Evolutionary conservation across 1,284 basidiomycete genomes (phyloP).

Genomic region (Omphalotus olearius): DNA sequence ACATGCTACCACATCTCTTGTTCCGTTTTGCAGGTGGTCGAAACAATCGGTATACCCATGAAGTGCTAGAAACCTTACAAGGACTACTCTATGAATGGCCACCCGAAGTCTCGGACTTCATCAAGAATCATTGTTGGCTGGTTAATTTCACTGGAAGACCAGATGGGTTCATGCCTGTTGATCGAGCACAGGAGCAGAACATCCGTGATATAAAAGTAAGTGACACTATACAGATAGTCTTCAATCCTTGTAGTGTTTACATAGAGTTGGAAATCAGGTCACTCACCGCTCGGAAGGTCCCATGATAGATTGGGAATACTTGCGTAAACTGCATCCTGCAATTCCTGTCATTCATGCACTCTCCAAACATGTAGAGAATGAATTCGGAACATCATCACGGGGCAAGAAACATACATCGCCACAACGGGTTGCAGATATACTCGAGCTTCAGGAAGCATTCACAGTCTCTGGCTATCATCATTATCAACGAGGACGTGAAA

Average conservation of each 20-base stretch:
- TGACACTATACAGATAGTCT: background rate
- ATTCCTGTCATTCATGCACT: background rate
- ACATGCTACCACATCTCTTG: conserved; percentile 24
- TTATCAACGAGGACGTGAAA: background rate
- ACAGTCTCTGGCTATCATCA: background rate
- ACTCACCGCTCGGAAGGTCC: conserved; percentile 3
- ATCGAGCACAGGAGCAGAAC: conserved; percentile 22
- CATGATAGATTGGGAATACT: conserved; percentile 4
- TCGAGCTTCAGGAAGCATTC: conserved; percentile 2
- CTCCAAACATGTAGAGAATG: conserved; percentile 11
- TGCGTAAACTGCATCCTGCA: background rate
- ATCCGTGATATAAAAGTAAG: conserved; percentile 21
- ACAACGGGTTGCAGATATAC: too few species aligned
- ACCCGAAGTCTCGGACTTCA: conserved; percentile 18
- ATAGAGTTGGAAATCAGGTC: background rate
- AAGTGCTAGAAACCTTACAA: conserved; percentile 27
- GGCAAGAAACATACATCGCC: conserved; percentile 12
- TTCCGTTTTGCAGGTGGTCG: conserved; percentile 26
- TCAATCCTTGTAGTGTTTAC: background rate
- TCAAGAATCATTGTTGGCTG: conserved; percentile 26
- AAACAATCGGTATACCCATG: conserved; percentile 23
- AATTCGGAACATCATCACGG: conserved; percentile 10
- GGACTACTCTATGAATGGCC: conserved; percentile 25
- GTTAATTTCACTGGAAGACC: conserved; percentile 20
- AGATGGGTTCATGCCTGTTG: conserved; percentile 18